Conservation (phyloP, 2,329 filamentous ascomycete species). For the Aspergillus amoenus region DNA sequence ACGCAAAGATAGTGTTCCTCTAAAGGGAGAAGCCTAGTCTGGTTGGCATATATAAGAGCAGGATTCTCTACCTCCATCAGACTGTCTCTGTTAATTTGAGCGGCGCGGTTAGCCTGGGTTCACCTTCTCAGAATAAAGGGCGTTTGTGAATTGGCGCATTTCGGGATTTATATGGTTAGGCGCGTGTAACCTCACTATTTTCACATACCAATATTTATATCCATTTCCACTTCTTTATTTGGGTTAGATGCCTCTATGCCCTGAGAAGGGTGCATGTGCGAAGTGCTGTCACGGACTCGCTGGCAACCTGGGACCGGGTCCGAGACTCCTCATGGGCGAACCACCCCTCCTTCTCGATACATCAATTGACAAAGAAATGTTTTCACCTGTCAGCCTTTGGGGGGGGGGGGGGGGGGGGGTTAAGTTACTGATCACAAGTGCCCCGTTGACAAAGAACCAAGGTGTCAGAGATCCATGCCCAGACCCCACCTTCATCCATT, state of each 20-base stretch:
- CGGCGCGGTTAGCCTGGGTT: background rate
- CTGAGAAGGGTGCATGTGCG: background rate
- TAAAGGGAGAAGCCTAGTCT: constrained; percentile 35
- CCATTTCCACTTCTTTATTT: background rate
- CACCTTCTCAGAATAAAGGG: background rate
- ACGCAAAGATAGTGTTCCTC: constrained; percentile 71
- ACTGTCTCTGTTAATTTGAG: background rate
- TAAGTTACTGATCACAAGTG: background rate
- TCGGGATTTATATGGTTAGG: background rate
- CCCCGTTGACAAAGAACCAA: background rate
- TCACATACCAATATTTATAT: constrained; percentile 1
- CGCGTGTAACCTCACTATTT: background rate
- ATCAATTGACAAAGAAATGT: background rate
- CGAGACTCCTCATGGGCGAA: too few relatives aligned
- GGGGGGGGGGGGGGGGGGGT: too few relatives aligned
- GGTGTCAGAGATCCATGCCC: background rate
- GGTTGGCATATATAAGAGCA: constrained; percentile 6
- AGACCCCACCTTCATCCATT: background rate
- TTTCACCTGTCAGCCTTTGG: background rate
- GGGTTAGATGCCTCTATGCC: background rate
- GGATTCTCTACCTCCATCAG: constrained; percentile 10
- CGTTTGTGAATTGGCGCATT: constrained; percentile 1
- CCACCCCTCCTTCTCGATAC: background rate
- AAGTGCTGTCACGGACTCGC: background rate
- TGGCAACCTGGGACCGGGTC: too few relatives aligned